phyloP scores from a whole-genome alignment of 345 rosid species.

The Citrus maxima region DNA sequence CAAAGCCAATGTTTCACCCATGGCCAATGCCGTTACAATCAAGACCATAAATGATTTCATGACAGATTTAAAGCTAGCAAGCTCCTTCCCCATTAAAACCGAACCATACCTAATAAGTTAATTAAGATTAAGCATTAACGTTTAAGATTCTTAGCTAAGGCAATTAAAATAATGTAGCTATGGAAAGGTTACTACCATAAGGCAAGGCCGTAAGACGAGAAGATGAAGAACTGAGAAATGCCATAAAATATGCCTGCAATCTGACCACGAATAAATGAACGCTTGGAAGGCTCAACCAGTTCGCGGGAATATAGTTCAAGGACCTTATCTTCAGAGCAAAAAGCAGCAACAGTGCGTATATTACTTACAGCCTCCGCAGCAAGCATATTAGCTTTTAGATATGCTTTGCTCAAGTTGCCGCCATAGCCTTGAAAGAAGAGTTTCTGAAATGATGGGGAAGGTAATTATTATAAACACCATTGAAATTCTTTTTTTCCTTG shows the following conservation, averaged over 20 bases:
- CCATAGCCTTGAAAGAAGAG: conserved; percentile 97
- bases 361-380: conserved; percentile 97
- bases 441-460: conserved; percentile 47
- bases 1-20: conserved; percentile 93
- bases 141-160: neutral
- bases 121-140: conserved; percentile 4
- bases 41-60: conserved; percentile 97
- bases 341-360: conserved; percentile 89
- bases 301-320: conserved; percentile 71
- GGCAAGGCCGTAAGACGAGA: conserved; percentile 94
- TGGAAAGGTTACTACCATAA: conserved; percentile 52
- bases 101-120: conserved; percentile 76
- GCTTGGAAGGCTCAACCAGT: conserved; percentile 77
- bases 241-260: conserved; percentile 90
- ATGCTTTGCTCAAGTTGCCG: conserved; percentile 90
- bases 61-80: conserved; percentile 69
- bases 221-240: conserved; percentile 92
- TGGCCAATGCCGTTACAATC: conserved; percentile 91
- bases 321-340: conserved; percentile 86
- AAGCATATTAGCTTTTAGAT: conserved; percentile 89
- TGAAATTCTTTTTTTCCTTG: neutral
- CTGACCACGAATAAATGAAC: conserved; percentile 81
- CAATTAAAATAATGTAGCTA: neutral
- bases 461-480: neutral
- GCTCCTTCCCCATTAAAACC: conserved; percentile 78